A percentile compares a stretch with the other conserved stretches of the same genome.
Conservation (phyloP, 805 yeast species). For the Wickerhamomyces chaumierensis region DNA sequence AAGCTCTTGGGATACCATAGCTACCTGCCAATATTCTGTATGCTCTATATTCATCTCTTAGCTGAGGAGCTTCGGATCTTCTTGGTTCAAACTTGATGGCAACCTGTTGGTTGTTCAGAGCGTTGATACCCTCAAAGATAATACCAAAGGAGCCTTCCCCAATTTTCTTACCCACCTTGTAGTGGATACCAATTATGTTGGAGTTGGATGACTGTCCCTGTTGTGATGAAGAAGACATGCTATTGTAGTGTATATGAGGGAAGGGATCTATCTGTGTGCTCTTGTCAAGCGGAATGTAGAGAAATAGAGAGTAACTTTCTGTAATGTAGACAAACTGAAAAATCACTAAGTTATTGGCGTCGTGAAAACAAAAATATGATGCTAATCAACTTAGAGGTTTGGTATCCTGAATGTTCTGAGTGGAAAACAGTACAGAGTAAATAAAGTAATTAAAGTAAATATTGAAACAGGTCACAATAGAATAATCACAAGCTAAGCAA, state of each 20-base stretch:
- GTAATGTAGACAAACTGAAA: no score
- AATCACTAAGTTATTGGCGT: no score
- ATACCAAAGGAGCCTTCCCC: slow-evolving; percentile 87
- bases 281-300: no score
- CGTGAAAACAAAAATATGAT: no score
- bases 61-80: slow-evolving; percentile 74
- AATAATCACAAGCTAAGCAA: background rate
- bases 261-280: no score
- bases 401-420: no score
- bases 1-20: slow-evolving; percentile 72
- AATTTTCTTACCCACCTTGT: slow-evolving; percentile 71
- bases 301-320: no score
- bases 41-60: slow-evolving; percentile 72
- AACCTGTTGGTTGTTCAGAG: slow-evolving; percentile 49
- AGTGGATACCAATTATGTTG: slow-evolving; percentile 43
- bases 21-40: slow-evolving; percentile 61
- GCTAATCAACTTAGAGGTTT: no score
- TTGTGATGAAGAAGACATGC: slow-evolving; percentile 3
- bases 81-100: slow-evolving; percentile 78
- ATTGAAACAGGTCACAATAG: background rate
- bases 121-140: slow-evolving; percentile 70
- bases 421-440: background rate
- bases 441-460: background rate
- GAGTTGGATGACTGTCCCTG: slow-evolving; percentile 5
- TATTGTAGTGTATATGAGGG: no score